Percentiles rank a stretch among this genome's conserved stretches.
Conservation (phyloP, 345 rosid genomes). For the Euclidium syriacum region DNA sequence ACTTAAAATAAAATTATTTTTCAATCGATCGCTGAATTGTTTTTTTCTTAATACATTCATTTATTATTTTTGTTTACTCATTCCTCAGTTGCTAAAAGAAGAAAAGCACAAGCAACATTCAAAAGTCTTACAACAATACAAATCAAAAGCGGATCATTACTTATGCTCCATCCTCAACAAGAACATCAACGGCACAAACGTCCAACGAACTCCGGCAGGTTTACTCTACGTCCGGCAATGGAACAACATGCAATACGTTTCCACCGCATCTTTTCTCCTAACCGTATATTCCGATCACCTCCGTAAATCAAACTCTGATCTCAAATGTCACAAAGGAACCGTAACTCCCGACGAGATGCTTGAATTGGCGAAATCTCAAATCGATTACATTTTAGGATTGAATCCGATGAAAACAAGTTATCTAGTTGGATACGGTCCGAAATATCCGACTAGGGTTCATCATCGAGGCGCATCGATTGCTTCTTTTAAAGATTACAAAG, state of each 20-base stretch:
- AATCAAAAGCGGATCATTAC: conserved; percentile 72
- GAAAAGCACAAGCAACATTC: conserved; percentile 43
- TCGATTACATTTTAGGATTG: conserved; percentile 75
- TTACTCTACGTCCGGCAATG: conserved; percentile 76
- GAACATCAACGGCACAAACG: conserved; percentile 48
- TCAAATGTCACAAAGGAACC: conserved; percentile 41
- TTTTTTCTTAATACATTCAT: not conserved
- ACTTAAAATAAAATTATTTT: too few species aligned
- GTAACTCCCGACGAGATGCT: conserved; percentile 45
- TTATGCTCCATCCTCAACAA: conserved; percentile 75
- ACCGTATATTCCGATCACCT: conserved; percentile 70
- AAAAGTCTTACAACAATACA: conserved; percentile 44
- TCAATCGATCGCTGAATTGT: too few species aligned
- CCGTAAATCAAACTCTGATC: conserved; percentile 29
- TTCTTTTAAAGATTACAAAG: conserved; percentile 64
- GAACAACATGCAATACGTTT: conserved; percentile 97
- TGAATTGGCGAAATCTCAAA: conserved; percentile 61
- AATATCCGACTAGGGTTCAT: conserved; percentile 71
- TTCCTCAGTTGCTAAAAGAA: conserved; percentile 48
- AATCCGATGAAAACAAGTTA: conserved; percentile 89
- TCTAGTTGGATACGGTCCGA: conserved; percentile 69
- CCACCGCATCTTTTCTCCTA: conserved; percentile 75
- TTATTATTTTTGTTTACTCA: not conserved
- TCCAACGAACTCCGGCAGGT: conserved; percentile 67
- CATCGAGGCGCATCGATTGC: conserved; percentile 88